Evolutionary conservation across 1,284 basidiomycete species (phyloP), one percentile per base, ranked within the genome.

Genomic region (Ceratobasidium sp.): DNA sequence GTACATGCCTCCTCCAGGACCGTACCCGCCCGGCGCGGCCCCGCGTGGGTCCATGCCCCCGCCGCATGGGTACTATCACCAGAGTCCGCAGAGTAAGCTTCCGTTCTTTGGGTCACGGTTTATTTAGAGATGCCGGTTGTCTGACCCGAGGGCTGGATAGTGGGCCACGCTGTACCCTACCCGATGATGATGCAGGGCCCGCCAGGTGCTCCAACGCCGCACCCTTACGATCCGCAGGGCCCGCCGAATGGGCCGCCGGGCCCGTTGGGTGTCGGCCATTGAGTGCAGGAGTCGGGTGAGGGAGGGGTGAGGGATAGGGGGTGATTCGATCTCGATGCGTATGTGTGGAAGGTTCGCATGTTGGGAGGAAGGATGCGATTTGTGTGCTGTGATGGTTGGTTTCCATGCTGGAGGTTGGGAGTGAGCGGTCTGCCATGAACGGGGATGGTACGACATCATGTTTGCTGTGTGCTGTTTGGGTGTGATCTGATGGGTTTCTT

Each of bases 141-240:
- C 14, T 6, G 6, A n/a, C 16, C 9, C 21, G 44, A 16, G 21
- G 16, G 44, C 14, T 46, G 44, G 38, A 73, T 80, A 93, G 92
- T 94, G 80, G 89, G 88, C 81, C 92, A 93, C 77, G 91, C 92
- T 54, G 87, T 92, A 75, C 90, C 91, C 46, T 94, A 93, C 80
- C 90, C 86, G 18, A 93, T 94, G 91, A 93, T 93, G 89, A 90
- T 88, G 35, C 72, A 57, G 57, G 90, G 91, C 72, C 91, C 70
- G 28, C 74, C 69, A 44, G 75, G 73, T 18, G 64, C 69, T 55
- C 88, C 89, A 16, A 69, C 64, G 43, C 90, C 88, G 57, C 91
- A 91, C 79, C 86, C 85, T 46, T 92, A 92, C 80, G 91, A 93
- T 59, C 86, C 85, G 2, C 54, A 76, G n/a, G 75, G 76, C 11